A percentile compares a stretch with the other conserved stretches of the same genome.
Evolutionary conservation across 768 basidiomycete species (phyloP).

Genomic region (Termitomyces sp.): DNA sequence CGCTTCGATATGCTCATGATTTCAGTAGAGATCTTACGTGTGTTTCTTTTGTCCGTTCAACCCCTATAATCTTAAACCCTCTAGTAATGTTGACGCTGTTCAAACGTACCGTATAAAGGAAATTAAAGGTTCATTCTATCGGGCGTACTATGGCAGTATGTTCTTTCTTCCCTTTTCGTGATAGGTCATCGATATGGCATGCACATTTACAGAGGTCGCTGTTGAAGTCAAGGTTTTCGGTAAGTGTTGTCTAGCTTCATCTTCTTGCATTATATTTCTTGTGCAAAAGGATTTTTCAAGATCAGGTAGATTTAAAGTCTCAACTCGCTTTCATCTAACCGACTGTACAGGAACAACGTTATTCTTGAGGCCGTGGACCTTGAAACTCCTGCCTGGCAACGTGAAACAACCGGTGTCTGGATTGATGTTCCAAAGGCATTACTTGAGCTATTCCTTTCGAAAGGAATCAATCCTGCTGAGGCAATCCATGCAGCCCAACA

Average conservation of each 20-base stretch:
- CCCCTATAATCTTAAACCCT: slow-evolving; percentile 2
- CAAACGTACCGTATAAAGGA: slow-evolving; percentile 71
- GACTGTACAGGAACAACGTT: slow-evolving; percentile 38
- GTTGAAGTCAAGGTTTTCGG: slow-evolving; percentile 71
- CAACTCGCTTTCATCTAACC: neutral
- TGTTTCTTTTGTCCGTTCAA: slow-evolving; percentile 14
- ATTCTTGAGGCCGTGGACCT: slow-evolving; percentile 78
- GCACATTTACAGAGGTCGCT: slow-evolving; percentile 41
- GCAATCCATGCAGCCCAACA: slow-evolving; percentile 86
- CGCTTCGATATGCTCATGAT: neutral
- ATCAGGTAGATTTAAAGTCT: slow-evolving; percentile 39
- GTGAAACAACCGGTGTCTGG: slow-evolving; percentile 72
- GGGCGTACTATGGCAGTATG: slow-evolving; percentile 71
- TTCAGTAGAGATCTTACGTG: slow-evolving; percentile 67
- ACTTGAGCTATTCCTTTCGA: slow-evolving; percentile 45
- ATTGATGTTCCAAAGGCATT: slow-evolving; percentile 59
- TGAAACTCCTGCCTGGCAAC: slow-evolving; percentile 72
- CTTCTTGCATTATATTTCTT: neutral
- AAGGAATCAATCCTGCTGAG: slow-evolving; percentile 62
- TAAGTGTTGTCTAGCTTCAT: slow-evolving; percentile 21
- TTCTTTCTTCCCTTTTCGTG: slow-evolving; percentile 3
- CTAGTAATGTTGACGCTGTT: slow-evolving; percentile 70
- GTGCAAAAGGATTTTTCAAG: slow-evolving; percentile 66
- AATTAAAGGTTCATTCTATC: slow-evolving; percentile 47
- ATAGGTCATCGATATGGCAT: neutral